Evolutionary conservation across 2,329 filamentous ascomycete genomes (phyloP).

Genomic region (Polychaeton citri): DNA sequence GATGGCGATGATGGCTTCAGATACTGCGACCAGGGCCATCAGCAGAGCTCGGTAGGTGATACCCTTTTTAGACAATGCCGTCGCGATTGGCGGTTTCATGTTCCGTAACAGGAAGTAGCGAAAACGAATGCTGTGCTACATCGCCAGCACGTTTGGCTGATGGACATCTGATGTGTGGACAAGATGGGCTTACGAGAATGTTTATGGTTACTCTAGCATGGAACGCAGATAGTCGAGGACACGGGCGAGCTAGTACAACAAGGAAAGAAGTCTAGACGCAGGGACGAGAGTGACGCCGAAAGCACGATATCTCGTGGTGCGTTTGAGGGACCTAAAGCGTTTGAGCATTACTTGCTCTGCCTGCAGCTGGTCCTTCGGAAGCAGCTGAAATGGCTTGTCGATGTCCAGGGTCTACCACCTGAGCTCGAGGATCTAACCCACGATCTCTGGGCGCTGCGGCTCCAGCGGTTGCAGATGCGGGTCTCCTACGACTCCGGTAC

Average conservation of each 20-base stretch:
- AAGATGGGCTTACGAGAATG: too few relatives aligned
- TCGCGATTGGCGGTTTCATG: too few relatives aligned
- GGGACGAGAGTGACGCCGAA: slow-evolving; percentile 16
- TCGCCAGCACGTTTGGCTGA: too few relatives aligned
- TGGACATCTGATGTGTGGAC: too few relatives aligned
- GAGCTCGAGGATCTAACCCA: slow-evolving; percentile 69
- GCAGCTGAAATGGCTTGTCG: slow-evolving; percentile 63
- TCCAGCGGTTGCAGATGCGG: slow-evolving; percentile 42
- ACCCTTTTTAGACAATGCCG: too few relatives aligned
- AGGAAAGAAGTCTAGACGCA: slow-evolving; percentile 16
- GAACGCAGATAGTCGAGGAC: slow-evolving; percentile 19
- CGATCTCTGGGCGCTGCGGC: slow-evolving; percentile 73
- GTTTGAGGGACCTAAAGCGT: slow-evolving; percentile 52
- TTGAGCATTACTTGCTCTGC: slow-evolving; percentile 68
- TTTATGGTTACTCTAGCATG: slow-evolving; percentile 10
- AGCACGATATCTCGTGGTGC: slow-evolving; percentile 11
- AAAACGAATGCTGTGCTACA: too few relatives aligned
- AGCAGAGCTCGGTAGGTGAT: slow-evolving; percentile 48
- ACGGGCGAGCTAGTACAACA: slow-evolving; percentile 15
- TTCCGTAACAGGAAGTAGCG: too few relatives aligned
- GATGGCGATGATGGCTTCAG: slow-evolving; percentile 63
- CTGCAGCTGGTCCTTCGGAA: slow-evolving; percentile 75
- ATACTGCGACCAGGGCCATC: slow-evolving; percentile 71
- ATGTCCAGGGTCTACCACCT: slow-evolving; percentile 48
- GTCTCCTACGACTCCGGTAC: slow-evolving; percentile 20